Evolutionary conservation across 2,329 filamentous ascomycete species (phyloP).

Genomic region (Fusarium euwallaceae): DNA sequence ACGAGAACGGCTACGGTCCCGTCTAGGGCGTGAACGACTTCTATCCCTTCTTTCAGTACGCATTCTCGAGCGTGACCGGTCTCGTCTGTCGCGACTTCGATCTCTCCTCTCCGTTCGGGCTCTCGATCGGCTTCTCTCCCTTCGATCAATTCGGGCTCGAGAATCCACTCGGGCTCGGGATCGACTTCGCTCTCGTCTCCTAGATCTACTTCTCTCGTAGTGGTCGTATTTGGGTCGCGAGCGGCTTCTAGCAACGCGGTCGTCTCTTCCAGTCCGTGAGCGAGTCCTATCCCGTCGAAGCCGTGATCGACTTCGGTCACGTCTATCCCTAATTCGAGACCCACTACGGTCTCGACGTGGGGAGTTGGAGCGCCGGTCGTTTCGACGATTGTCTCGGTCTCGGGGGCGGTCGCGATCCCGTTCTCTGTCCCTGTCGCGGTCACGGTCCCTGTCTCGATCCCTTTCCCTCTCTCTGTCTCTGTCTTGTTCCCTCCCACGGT

Average conservation of each 20-base stretch:
- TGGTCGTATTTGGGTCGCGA: conserved; percentile 51
- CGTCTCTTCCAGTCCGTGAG: conserved; percentile 54
- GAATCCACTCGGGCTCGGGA: conserved; percentile 53
- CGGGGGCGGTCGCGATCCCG: conserved; percentile 47
- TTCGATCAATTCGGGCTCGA: conserved; percentile 46
- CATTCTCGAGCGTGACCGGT: conserved; percentile 46
- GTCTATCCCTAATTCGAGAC: conserved; percentile 50
- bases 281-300: conserved; percentile 56
- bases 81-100: conserved; percentile 48
- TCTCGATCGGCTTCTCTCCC: conserved; percentile 52
- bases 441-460: conserved; percentile 43
- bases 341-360: conserved; percentile 54
- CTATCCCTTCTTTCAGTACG: conserved; percentile 49
- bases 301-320: conserved; percentile 54
- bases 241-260: conserved; percentile 50
- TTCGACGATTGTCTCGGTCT: conserved; percentile 44
- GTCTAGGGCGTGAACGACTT: conserved; percentile 49
- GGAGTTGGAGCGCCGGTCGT: conserved; percentile 56
- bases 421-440: conserved; percentile 42
- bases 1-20: conserved; percentile 50
- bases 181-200: conserved; percentile 54
- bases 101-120: conserved; percentile 43
- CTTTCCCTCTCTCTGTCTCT: conserved; percentile 41
- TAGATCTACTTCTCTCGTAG: conserved; percentile 53
- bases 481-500: conserved; percentile 44